A percentile compares a stretch with the other conserved stretches of the same genome.
phyloP scores from a whole-genome alignment of 305 asterid species.

The Solanum hybrid region DNA sequence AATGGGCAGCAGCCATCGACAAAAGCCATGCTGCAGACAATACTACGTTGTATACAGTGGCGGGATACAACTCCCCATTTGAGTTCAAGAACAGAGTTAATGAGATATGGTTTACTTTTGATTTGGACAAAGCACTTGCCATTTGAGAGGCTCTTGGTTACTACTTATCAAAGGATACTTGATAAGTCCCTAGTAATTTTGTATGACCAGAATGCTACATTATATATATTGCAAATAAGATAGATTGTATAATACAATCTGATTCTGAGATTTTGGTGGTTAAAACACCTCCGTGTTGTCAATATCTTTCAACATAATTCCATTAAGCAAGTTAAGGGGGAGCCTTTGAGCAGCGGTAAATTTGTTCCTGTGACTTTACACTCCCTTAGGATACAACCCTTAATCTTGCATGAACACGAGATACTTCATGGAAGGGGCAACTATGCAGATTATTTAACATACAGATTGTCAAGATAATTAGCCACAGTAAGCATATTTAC shows the following conservation, averaged over 20 bases:
- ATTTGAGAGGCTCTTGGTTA: not conserved
- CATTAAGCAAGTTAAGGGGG: not conserved
- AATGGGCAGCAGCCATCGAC: conserved; percentile 44
- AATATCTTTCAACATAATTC: not conserved
- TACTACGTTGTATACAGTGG: conserved; percentile 43
- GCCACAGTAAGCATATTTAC: not conserved
- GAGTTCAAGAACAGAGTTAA: conserved; percentile 65
- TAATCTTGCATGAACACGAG: not conserved
- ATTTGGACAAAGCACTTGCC: conserved; percentile 11
- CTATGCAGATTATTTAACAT: not conserved
- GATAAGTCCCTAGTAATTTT: not conserved
- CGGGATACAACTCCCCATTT: conserved; percentile 76
- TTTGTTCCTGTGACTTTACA: not conserved
- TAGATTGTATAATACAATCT: not conserved
- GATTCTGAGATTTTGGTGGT: not conserved
- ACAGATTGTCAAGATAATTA: not conserved
- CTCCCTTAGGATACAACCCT: not conserved
- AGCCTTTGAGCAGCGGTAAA: not conserved
- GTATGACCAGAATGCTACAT: not conserved
- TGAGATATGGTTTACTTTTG: conserved; percentile 66
- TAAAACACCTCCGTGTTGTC: not conserved
- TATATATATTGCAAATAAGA: not conserved
- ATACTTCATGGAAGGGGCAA: not conserved
- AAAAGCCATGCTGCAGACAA: conserved; percentile 38
- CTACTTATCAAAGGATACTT: not conserved